Conservation (phyloP, 129 eudicot species). For the Calendula officinalis region DNA sequence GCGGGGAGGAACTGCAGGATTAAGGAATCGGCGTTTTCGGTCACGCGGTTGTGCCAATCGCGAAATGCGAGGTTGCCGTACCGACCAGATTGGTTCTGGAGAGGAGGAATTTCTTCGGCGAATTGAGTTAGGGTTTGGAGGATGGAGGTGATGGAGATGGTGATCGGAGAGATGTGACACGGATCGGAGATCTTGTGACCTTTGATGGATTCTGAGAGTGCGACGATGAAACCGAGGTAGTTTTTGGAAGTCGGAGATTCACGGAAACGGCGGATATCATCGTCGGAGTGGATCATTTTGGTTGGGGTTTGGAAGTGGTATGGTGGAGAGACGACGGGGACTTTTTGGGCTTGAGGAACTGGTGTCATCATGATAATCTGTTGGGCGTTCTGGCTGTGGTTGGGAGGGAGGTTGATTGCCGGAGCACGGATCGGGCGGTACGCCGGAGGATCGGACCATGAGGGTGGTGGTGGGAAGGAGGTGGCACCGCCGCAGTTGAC, state of each 20-base stretch:
- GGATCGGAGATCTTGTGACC: slow-evolving; percentile 73
- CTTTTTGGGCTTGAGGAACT: slow-evolving; percentile 63
- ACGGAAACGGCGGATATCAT: slow-evolving; percentile 58
- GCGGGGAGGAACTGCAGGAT: slow-evolving; percentile 48
- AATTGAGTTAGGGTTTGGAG: slow-evolving; percentile 49
- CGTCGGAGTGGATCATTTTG: slow-evolving; percentile 62
- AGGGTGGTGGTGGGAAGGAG: slow-evolving; percentile 59
- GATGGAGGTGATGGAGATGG: slow-evolving; percentile 33
- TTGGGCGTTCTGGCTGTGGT: slow-evolving; percentile 45
- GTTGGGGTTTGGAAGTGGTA: slow-evolving; percentile 59
- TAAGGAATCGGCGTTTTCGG: slow-evolving; percentile 45
- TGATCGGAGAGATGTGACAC: slow-evolving; percentile 50
- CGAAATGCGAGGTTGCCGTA: slow-evolving; percentile 80
- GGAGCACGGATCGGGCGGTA: slow-evolving; percentile 86
- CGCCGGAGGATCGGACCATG: slow-evolving; percentile 44
- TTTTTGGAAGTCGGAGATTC: slow-evolving; percentile 46
- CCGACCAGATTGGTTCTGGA: slow-evolving; percentile 49
- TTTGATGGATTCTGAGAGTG: slow-evolving; percentile 62
- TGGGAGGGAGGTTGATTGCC: slow-evolving; percentile 62
- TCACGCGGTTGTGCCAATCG: slow-evolving; percentile 70
- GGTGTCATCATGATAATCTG: slow-evolving; percentile 81
- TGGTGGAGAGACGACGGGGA: slow-evolving; percentile 48
- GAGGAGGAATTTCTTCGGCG: slow-evolving; percentile 72
- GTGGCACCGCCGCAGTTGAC: slow-evolving; percentile 88
- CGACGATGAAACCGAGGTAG: slow-evolving; percentile 77